Base-by-base conservation (phyloP, 768 basidiomycete genomes). In the Boletus reticuloceps region DNA sequence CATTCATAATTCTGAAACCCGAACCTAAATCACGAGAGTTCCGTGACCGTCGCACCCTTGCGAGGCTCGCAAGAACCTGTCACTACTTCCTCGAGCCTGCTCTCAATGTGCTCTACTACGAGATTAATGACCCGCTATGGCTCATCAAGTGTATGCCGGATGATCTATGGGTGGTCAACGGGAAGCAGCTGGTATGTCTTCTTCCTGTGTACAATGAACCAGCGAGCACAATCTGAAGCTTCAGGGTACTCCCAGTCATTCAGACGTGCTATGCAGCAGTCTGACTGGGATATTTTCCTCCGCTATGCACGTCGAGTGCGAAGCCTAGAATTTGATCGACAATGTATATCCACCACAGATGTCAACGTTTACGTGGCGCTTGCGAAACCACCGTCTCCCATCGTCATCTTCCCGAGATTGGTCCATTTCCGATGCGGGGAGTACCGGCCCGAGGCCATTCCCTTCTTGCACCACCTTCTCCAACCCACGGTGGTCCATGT, bases 11-110 rank as follows among this genome's bases (percentile, higher is more conserved):
- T 52, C 53, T 46, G 64, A 67, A 68, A 47, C 66, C 66, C 13
- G 66, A 66, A 32, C 66, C 64, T 41, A 67, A 61, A 19, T 67
- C 60, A 50, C 60, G 65, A 46, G 59, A 64, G 53, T 67, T 65
- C n/a, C 65, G 63, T 55, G 69, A 69, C 34, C 68, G 61, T 48
- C 57, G 53, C 13, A 68, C 70, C 58, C 65, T 69, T 58, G 70
- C 69, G 54, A 58, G 65, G 59, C 65, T 69, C 34, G 68, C 70
- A 56, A 69, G 69, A 50, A 68, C 65, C 43, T 65, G 51, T 50
- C 68, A 61, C 57, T 68, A 50, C 59, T 69, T 69, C 64, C 62
- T 61, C 8, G 69, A 69, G 54, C 68, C 68, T 59, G 68, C 69
- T 60, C 65, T 69, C 59, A 63, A 69, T 14, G 61, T 62, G 39